Evolutionary conservation across 768 basidiomycete species (phyloP), one percentile per base, ranked within the genome.

Genomic region (Suillus fuscotomentosus): DNA sequence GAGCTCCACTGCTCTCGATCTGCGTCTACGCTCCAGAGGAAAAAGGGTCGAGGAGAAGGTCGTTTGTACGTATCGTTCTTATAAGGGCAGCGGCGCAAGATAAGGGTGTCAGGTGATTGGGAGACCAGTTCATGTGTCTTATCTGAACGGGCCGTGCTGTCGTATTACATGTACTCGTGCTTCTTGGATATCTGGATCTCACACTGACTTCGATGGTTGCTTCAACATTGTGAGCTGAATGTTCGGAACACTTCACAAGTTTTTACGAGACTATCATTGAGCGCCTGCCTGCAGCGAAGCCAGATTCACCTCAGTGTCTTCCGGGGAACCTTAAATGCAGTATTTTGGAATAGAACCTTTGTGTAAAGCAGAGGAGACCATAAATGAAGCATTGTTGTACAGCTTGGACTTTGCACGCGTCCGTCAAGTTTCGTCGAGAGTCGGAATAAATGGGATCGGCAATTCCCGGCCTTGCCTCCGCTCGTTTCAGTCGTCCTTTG

Each of bases 381-480:
- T 8, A 10, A 15, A 57, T 17, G 55, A 39, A 24, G 22, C 13
- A 9, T 10, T 20, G 53, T 27, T 27, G 27, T 27, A 27, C 31
- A 54, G 2, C 13, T 24, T 24, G 5, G 5, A 48, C 45, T n/a
- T 22, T 6, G 20, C 6, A 13, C 48, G 24, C 24, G 24, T 22
- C n/a, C 31, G n/a, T 38, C 34, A 55, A n/a, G 11, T 15, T 55
- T 63, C 65, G 65, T 65, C 22, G 56, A 65, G 63, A 65, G 63
- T 65, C 65, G 67, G 67, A 71, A 66, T 65, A 66, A 47, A 36
- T 20, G 43, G 27, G 31, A 15, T 64, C 75, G 75, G 75, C 65
- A 67, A 69, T 73, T 76, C 63, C 75, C 75, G 75, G 74, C 36
- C 60, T 59, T 51, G 60, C 61, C 61, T 57, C 66, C 55, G 47